Conservation (phyloP, 1,139 yeast species). For the Nakaseomyces delphensis region DNA sequence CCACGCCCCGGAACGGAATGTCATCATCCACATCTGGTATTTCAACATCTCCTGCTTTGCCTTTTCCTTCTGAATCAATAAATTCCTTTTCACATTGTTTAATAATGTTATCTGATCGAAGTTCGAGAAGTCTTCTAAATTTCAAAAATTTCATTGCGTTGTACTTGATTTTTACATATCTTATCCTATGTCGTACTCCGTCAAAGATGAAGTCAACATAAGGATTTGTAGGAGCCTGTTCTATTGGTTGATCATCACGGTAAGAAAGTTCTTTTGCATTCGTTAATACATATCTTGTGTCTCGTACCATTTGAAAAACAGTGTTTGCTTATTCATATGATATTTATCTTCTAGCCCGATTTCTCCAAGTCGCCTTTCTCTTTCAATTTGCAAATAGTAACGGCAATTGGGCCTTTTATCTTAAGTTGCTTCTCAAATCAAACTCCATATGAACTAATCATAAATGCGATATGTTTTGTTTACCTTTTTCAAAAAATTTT, state of each 20-base stretch:
- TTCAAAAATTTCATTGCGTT: constrained; percentile 21
- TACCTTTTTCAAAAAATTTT: no score
- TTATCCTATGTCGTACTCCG: constrained; percentile 1
- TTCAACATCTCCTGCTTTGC: constrained; percentile 11
- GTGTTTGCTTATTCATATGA: no score
- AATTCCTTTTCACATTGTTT: constrained; percentile 5
- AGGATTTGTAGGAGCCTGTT: neutral
- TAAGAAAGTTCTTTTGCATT: neutral
- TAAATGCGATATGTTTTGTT: no score
- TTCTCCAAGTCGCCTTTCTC: no score
- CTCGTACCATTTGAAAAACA: neutral
- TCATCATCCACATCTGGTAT: constrained; percentile 5
- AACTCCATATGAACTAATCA: no score
- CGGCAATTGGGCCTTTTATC: no score
- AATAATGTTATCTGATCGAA: constrained; percentile 8
- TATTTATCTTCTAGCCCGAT: no score
- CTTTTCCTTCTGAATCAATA: neutral
- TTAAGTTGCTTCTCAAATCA: no score
- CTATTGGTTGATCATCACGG: neutral
- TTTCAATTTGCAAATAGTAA: no score
- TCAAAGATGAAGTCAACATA: constrained; percentile 2
- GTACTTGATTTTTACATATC: constrained; percentile 21
- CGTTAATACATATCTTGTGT: neutral
- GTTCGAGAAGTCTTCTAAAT: constrained; percentile 17
- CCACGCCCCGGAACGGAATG: constrained; percentile 25